Percentiles rank a stretch among this genome's conserved stretches.
phyloP scores from a whole-genome alignment of 2,329 filamentous ascomycete species.

The Aspergillus eucalypticola region DNA sequence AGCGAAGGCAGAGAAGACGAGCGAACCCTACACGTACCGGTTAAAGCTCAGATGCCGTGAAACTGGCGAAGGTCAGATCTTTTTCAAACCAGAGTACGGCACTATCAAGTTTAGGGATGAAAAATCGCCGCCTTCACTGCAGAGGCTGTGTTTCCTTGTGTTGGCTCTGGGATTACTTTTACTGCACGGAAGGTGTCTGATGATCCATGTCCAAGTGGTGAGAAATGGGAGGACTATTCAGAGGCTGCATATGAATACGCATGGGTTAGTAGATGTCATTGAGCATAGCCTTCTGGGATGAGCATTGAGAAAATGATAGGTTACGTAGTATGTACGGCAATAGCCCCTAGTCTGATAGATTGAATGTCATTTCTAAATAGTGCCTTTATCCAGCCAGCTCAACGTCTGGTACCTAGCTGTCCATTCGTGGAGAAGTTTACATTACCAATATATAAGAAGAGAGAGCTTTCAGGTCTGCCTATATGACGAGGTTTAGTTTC shows the following conservation, averaged over 20 bases:
- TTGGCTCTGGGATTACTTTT: neutral
- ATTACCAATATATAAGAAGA: no score
- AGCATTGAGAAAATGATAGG: neutral
- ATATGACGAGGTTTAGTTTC: no score
- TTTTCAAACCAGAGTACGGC: constrained; percentile 2
- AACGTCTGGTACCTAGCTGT: no score
- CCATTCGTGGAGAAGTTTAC: neutral
- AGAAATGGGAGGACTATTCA: constrained; percentile 16
- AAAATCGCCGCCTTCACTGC: constrained; percentile 8
- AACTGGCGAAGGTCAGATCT: constrained; percentile 13
- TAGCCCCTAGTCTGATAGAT: no score
- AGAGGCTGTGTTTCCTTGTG: constrained; percentile 3
- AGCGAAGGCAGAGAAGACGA: neutral
- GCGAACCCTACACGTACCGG: neutral
- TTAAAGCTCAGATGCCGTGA: constrained; percentile 12
- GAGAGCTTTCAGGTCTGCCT: no score
- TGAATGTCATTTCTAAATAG: no score
- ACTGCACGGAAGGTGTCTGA: constrained; percentile 12
- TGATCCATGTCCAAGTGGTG: constrained; percentile 5
- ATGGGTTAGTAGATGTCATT: constrained; percentile 11
- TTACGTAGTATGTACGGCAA: neutral
- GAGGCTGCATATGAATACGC: constrained; percentile 11
- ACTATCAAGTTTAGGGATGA: constrained; percentile 17
- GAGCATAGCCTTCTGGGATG: neutral
- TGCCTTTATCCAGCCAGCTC: no score